Percentiles rank a stretch among this genome's conserved stretches.
These are phyloP conservation scores for Podaxis rugospora DNA, from an alignment of 768 basidiomycete species.

Conservation along the genomic window DNA sequence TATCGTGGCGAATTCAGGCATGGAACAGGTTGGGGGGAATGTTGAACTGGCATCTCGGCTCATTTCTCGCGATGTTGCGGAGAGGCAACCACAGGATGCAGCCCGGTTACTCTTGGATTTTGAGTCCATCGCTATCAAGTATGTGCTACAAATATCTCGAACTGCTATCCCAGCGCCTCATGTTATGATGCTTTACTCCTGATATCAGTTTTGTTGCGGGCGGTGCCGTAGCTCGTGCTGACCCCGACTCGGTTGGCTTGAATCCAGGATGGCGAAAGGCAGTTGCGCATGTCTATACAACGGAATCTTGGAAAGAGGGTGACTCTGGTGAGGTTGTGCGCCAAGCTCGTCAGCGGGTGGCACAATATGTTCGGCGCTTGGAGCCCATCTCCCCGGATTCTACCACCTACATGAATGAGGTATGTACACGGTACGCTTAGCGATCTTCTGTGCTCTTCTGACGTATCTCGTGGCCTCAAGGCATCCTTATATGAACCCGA, in stretches of 20 bases:
- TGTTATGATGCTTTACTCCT: conserved; percentile 21
- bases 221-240: conserved; percentile 16
- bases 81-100: conserved; percentile 20
- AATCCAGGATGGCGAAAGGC: conserved; percentile 48
- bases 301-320: background rate
- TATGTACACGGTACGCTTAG: conserved; percentile 12
- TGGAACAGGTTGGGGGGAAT: conserved; percentile 19
- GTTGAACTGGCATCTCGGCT: conserved; percentile 30
- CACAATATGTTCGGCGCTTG: conserved; percentile 10
- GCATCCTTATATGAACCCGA: conserved; percentile 37
- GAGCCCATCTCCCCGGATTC: conserved; percentile 26
- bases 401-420: conserved; percentile 48
- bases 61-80: conserved; percentile 23
- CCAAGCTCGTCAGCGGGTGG: conserved; percentile 12
- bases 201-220: background rate
- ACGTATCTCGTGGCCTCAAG: conserved; percentile 17
- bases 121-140: conserved; percentile 20
- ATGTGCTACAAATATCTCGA: conserved; percentile 1
- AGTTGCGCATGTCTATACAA: conserved; percentile 22
- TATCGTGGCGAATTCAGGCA: background rate
- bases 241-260: conserved; percentile 35
- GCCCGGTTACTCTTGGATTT: conserved; percentile 21
- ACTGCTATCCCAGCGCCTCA: background rate
- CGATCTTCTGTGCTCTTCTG: background rate
- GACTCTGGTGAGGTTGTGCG: conserved; percentile 16